Conservation (phyloP, 2,329 filamentous ascomycete genomes). For the Fusarium penzigii region DNA sequence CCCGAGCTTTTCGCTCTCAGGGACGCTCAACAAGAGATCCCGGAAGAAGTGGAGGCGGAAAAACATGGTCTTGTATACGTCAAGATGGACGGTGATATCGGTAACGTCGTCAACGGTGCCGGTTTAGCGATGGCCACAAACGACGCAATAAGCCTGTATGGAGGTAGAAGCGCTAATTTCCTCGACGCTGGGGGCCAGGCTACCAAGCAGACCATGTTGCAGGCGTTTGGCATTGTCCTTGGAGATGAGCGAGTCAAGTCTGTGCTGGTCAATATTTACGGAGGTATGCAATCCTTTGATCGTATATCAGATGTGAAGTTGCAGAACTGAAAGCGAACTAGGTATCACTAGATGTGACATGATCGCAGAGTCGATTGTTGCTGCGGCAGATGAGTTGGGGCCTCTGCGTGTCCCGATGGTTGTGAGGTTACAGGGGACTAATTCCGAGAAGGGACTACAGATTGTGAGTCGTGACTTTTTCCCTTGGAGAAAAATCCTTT, state of each 20-base stretch:
- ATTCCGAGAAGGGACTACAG: constrained; percentile 41
- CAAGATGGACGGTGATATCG: constrained; percentile 63
- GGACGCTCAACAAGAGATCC: constrained; percentile 35
- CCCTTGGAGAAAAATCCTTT: not conserved
- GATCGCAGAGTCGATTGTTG: constrained; percentile 51
- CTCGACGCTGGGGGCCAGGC: constrained; percentile 89
- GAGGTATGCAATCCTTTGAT: constrained; percentile 26
- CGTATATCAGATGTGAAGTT: rapidly evolving
- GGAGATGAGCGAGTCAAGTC: constrained; percentile 71
- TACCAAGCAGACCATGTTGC: constrained; percentile 77
- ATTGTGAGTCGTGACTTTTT: constrained; percentile 33
- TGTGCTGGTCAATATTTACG: constrained; percentile 60
- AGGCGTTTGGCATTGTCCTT: constrained; percentile 73
- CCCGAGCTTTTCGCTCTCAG: constrained; percentile 39
- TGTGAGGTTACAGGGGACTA: constrained; percentile 49
- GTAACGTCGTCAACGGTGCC: constrained; percentile 85
- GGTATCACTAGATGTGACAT: constrained; percentile 52
- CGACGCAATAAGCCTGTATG: constrained; percentile 70
- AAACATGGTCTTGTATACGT: constrained; percentile 79
- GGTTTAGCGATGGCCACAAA: constrained; percentile 91
- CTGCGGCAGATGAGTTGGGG: constrained; percentile 39
- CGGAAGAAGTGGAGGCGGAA: constrained; percentile 40
- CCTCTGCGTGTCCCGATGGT: constrained; percentile 45
- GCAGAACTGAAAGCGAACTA: constrained; percentile 15
- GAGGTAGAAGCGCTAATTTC: constrained; percentile 77